Percentiles rank a stretch among this genome's conserved stretches.
Evolutionary conservation across 2,329 filamentous ascomycete genomes (phyloP).

Genomic region (Colletotrichum plurivorum): DNA sequence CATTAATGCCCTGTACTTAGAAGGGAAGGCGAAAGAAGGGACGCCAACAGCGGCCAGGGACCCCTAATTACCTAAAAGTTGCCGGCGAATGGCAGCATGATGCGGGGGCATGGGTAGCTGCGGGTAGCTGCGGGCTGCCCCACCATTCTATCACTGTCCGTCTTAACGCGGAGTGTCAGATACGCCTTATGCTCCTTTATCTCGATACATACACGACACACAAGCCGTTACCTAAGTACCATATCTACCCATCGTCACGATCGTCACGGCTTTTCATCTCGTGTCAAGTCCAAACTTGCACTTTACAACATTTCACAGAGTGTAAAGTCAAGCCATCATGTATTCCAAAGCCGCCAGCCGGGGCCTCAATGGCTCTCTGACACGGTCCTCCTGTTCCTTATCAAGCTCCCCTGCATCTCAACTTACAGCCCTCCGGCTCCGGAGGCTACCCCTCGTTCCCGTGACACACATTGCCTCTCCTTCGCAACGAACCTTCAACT

Average conservation of each 20-base stretch:
- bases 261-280: not conserved
- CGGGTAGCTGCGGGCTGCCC: constrained; percentile 41
- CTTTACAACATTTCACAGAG: not conserved
- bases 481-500: constrained; percentile 26
- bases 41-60: constrained; percentile 14
- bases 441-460: constrained; percentile 13
- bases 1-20: too few relatives aligned
- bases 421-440: constrained; percentile 39
- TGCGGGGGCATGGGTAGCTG: constrained; percentile 41
- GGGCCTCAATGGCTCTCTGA: constrained; percentile 34
- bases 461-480: constrained; percentile 1
- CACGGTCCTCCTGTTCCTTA: constrained; percentile 16
- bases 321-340: constrained; percentile 17
- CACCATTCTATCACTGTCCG: constrained; percentile 15
- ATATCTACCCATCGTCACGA: not conserved
- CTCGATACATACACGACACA: constrained; percentile 19
- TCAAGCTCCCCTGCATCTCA: constrained; percentile 24
- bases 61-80: constrained; percentile 36
- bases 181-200: constrained; percentile 39
- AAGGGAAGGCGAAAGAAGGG: not conserved
- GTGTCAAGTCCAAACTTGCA: not conserved
- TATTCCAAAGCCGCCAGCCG: constrained; percentile 19
- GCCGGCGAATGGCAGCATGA: constrained; percentile 33
- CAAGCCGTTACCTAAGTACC: not conserved
- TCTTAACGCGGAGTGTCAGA: constrained; percentile 26